Conservation (phyloP, 768 basidiomycete species). For the Lanmaoa pseudosensibilis region DNA sequence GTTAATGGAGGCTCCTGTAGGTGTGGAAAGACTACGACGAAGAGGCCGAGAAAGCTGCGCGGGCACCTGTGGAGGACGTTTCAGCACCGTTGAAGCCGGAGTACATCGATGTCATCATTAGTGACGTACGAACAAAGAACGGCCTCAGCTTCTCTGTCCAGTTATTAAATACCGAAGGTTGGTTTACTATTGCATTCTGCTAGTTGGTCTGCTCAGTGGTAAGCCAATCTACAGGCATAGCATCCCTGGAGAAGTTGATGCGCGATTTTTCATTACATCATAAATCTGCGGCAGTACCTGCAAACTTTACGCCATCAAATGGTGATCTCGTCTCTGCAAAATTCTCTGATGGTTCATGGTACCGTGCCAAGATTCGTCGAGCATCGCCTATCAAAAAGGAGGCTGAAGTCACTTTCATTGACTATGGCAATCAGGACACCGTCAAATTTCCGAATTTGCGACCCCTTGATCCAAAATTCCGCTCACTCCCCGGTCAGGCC, state of each 20-base stretch:
- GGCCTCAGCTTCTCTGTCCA: conserved; percentile 92
- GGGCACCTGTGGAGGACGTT: conserved; percentile 46
- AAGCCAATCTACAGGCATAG: conserved; percentile 61
- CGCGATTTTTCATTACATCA: conserved; percentile 88
- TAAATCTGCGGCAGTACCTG: conserved; percentile 56
- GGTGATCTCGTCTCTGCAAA: conserved; percentile 94
- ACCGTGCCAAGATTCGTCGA: conserved; percentile 88
- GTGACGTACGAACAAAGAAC: conserved; percentile 73
- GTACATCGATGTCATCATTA: conserved; percentile 91
- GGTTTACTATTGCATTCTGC: conserved; percentile 11
- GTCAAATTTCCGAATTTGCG: conserved; percentile 81
- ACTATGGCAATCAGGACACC: conserved; percentile 93
- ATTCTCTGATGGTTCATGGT: conserved; percentile 94
- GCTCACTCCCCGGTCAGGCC: conserved; percentile 86
- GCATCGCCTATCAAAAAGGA: conserved; percentile 89
- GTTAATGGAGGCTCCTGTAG: conserved; percentile 39
- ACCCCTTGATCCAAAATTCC: conserved; percentile 89
- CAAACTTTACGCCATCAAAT: conserved; percentile 76
- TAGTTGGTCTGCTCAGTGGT: not conserved
- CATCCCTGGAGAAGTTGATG: conserved; percentile 92
- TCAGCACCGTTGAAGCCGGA: conserved; percentile 68
- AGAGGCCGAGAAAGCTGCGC: conserved; percentile 57
- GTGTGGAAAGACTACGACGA: conserved; percentile 88
- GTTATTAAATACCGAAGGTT: conserved; percentile 87
- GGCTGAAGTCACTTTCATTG: conserved; percentile 93